Evolutionary conservation across 2,329 filamentous ascomycete species (phyloP).

Genomic region (Colletotrichum gloeosporioides): DNA sequence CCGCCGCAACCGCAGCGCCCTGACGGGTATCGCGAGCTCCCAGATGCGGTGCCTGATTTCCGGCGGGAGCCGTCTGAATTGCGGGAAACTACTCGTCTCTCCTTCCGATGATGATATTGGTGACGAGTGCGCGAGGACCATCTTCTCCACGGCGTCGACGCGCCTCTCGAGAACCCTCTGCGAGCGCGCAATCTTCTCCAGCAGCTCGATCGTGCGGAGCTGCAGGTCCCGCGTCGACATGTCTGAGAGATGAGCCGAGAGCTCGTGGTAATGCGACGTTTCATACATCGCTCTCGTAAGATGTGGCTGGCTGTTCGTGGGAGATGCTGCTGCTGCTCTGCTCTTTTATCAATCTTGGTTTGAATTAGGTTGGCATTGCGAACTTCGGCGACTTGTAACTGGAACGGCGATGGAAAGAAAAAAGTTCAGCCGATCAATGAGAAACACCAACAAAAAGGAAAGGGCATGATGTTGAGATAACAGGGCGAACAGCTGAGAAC

Average conservation of each 20-base stretch:
- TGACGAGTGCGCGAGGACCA: not conserved
- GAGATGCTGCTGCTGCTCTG: no score
- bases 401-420: not conserved
- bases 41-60: conserved; percentile 7
- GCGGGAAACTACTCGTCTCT: not conserved
- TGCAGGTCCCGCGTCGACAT: not conserved
- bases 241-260: not conserved
- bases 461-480: not conserved
- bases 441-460: not conserved
- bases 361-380: not conserved
- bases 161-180: not conserved
- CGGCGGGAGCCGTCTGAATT: conserved; percentile 10
- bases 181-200: conserved; percentile 14
- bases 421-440: not conserved
- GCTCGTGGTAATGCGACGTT: not conserved
- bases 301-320: not conserved
- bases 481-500: not conserved
- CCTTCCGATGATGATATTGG: accelerated
- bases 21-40: not conserved
- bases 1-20: not conserved
- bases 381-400: not conserved
- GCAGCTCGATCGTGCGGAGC: not conserved
- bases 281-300: not conserved
- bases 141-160: conserved; percentile 3
- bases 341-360: not conserved